phyloP scores from a whole-genome alignment of 2,329 filamentous ascomycete genomes.

The Paracorniculantispora psalliotae region DNA sequence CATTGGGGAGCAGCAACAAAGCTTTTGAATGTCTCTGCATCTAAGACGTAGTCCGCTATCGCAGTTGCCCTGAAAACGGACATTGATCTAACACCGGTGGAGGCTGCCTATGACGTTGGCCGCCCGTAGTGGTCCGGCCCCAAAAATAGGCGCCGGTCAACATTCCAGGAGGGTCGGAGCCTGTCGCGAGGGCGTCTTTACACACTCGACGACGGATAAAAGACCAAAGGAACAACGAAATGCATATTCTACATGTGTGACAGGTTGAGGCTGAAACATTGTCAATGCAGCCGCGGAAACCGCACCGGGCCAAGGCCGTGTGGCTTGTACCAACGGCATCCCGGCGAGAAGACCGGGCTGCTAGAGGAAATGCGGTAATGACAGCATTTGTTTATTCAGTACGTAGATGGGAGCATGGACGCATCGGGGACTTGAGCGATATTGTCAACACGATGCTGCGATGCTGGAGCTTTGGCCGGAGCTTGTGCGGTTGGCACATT shows the following conservation, averaged over 20 bases:
- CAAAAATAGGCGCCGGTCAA: constrained; percentile 1
- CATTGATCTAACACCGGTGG: not conserved
- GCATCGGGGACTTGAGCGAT: too few species aligned
- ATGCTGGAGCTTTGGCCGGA: too few species aligned
- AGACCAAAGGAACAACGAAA: not conserved
- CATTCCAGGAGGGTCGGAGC: not conserved
- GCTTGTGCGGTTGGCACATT: too few species aligned
- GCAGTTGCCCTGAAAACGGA: not conserved
- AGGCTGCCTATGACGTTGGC: not conserved
- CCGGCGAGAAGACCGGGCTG: too few species aligned
- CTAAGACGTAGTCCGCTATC: not conserved
- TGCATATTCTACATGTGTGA: not conserved
- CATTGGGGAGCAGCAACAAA: not conserved
- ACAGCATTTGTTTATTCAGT: too few species aligned
- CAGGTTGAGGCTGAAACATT: not conserved
- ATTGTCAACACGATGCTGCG: too few species aligned
- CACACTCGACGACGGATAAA: not conserved
- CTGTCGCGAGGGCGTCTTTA: not conserved
- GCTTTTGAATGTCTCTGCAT: not conserved
- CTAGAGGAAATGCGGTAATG: too few species aligned
- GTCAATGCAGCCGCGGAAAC: too few species aligned
- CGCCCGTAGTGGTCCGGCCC: not conserved
- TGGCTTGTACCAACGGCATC: too few species aligned
- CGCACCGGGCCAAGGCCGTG: too few species aligned
- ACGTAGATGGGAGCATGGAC: too few species aligned